Conservation (phyloP, 2,329 filamentous ascomycete species). For the Leptographium galeiforme region DNA sequence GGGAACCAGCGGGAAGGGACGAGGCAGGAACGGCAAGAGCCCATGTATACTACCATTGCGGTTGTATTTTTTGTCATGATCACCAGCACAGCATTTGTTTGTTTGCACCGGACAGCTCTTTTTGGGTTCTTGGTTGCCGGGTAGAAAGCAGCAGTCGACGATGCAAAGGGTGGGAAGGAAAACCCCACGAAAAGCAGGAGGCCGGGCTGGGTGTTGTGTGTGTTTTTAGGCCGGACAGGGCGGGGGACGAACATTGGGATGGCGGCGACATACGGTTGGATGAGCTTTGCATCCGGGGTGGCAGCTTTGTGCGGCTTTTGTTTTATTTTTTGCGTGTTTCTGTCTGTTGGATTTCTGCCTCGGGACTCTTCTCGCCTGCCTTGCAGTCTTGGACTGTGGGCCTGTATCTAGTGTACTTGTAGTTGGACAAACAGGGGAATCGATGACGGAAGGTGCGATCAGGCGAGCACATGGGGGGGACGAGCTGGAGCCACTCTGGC, state of each 20-base stretch:
- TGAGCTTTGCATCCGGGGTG: neutral
- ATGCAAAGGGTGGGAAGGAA: neutral
- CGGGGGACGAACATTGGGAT: neutral
- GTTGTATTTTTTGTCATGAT: conserved; percentile 2
- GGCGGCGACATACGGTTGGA: neutral
- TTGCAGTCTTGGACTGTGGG: neutral
- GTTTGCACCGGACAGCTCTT: neutral
- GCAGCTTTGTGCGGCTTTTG: neutral
- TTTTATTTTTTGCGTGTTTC: neutral
- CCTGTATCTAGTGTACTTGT: neutral
- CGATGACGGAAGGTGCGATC: neutral
- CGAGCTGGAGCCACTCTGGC: neutral
- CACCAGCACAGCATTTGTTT: conserved; percentile 6
- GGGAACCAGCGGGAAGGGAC: neutral
- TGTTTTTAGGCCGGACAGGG: neutral
- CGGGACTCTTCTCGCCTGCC: neutral
- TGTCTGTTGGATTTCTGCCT: neutral
- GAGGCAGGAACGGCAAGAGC: neutral
- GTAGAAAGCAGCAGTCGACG: neutral
- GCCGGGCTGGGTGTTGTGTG: neutral
- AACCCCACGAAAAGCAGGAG: neutral
- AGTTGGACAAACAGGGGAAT: neutral
- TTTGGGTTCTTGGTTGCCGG: neutral
- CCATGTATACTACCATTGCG: conserved; percentile 4
- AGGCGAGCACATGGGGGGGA: neutral